Evolutionary conservation across 495 filamentous ascomycete species (phyloP).

Genomic region (Penicillium bialowiezense): DNA sequence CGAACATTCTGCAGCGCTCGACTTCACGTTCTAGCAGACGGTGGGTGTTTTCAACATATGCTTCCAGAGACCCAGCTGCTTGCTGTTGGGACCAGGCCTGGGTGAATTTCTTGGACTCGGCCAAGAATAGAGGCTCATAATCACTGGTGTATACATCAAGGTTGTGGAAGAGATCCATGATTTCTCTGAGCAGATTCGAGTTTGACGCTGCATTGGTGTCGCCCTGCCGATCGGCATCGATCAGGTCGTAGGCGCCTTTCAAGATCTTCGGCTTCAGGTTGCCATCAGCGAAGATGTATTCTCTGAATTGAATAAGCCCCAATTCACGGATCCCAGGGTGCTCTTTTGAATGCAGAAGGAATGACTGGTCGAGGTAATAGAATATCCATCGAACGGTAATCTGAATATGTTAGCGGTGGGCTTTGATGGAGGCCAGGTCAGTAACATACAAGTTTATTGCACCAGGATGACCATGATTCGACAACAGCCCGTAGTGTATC

Average conservation of each 20-base stretch:
- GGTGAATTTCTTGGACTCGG: conserved; percentile 63
- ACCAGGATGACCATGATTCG: conserved; percentile 76
- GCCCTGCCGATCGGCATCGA: conserved; percentile 67
- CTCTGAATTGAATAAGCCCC: conserved; percentile 56
- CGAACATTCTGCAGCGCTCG: conserved; percentile 69
- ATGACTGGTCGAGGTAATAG: conserved; percentile 88
- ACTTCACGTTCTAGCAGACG: conserved; percentile 67
- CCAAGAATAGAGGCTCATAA: conserved; percentile 77
- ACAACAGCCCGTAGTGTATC: conserved; percentile 64
- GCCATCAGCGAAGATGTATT: conserved; percentile 52
- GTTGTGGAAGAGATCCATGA: conserved; percentile 76
- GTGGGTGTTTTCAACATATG: conserved; percentile 67
- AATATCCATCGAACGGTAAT: conserved; percentile 79
- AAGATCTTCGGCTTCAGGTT: conserved; percentile 55
- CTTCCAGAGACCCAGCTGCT: conserved; percentile 56
- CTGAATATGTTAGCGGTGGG: conserved; percentile 37
- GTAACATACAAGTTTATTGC: conserved; percentile 62
- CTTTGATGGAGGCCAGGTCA: background rate
- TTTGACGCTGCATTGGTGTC: conserved; percentile 34
- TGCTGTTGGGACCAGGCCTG: conserved; percentile 61
- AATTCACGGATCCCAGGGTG: conserved; percentile 56
- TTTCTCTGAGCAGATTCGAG: conserved; percentile 60
- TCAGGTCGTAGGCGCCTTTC: conserved; percentile 70
- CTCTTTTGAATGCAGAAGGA: conserved; percentile 65
- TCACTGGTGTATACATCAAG: conserved; percentile 70